Conservation (phyloP, 2,329 filamentous ascomycete species). For the Juglanconis oblonga region DNA sequence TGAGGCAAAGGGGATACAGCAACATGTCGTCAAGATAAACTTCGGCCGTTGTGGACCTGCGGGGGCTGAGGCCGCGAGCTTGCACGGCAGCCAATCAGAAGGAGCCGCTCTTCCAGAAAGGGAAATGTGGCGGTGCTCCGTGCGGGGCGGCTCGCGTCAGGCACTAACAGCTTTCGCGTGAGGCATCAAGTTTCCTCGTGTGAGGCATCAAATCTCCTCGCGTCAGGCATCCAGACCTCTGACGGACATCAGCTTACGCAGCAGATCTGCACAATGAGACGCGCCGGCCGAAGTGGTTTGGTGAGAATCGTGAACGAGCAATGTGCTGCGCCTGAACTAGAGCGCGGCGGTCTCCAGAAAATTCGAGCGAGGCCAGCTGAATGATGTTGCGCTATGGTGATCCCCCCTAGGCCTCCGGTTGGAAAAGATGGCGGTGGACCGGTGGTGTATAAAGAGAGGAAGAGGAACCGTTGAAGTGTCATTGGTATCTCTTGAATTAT, state of each 20-base stretch:
- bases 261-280: background rate
- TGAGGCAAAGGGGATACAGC: too few species aligned
- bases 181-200: background rate
- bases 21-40: too few species aligned
- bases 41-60: too few species aligned
- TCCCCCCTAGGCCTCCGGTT: background rate
- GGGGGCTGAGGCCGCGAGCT: background rate
- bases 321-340: background rate
- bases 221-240: background rate
- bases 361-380: background rate
- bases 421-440: background rate
- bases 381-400: background rate
- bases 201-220: slow-evolving; percentile 1
- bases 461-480: too few species aligned
- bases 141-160: background rate
- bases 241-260: background rate
- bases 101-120: background rate
- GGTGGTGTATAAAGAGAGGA: too few species aligned
- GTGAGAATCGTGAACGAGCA: background rate
- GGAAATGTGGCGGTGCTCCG: background rate
- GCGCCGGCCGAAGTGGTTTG: background rate
- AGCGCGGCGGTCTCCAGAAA: background rate
- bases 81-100: background rate
- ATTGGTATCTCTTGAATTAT: too few species aligned
- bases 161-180: background rate